Base-by-base conservation (phyloP, 1,284 basidiomycete genomes). In the Pseudozyma thailandica region DNA sequence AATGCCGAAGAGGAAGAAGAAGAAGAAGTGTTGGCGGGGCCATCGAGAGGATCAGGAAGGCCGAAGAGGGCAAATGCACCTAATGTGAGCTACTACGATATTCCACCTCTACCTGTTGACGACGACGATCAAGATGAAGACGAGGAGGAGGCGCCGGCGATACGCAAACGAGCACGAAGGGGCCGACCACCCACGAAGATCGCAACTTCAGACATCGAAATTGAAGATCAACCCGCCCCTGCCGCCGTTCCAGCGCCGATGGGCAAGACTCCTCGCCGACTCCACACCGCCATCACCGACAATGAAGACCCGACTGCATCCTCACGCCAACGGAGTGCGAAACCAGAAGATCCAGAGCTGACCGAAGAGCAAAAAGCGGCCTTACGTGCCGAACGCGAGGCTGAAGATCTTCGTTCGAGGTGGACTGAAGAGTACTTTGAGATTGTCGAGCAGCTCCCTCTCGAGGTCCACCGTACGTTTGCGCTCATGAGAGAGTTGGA, bases 401-500 rank as follows among this genome's bases (percentile, higher is more conserved):
- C 75, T 1, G 52, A 62, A n/a, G 74, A 73, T 8, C 48, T 79
- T 7, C 45, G 52, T 16, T 57, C 63, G 20, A 46, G 78, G 6
- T 82, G 81, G 81, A 64, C 59, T 0, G 81, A 82, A 37, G 80
- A 81, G 57, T 82, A 81, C 54, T 75, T 74, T 44, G 81, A 81
- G 31, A 78, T 90, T 50, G 87, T 93, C 52, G 93, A 94, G 75
- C 92, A 94, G 82, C 84, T 95, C 6, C 93, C 93, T 2, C 84
- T 94, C 58, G 91, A 91, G 51, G 82, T 95, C 50, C 90, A 92
- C 77, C 86, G 93, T 35, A 90, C 91, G 58, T 91, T 90, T 82
- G 86, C 88, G 21, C 85, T 95, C 31, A 87, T 94, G 78, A 85
- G 87, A n/a, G 92, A 95, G 82, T 84, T 94, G 27, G 93, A 95